phyloP scores from a whole-genome alignment of 2,329 filamentous ascomycete genomes.

The Daldinia eschscholtzii region DNA sequence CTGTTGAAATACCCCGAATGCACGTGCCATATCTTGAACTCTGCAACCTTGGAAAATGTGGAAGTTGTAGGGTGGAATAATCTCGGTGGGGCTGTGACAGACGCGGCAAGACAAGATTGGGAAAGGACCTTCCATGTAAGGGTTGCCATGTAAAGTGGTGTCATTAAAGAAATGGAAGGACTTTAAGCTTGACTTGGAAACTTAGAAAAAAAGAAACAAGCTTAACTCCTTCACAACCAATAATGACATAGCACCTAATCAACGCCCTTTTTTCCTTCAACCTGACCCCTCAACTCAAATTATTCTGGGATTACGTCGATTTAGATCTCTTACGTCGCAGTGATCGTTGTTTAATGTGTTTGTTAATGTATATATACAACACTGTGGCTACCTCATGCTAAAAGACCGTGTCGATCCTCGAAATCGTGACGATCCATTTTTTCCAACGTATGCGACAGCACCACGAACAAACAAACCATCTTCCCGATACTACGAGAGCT shows the following conservation, averaged over 20 bases:
- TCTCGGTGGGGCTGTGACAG: constrained; percentile 34
- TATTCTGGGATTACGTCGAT: constrained; percentile 26
- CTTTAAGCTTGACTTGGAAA: constrained; percentile 24
- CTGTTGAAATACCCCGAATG: constrained; percentile 29
- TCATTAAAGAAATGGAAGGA: constrained; percentile 33
- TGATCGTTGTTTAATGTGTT: constrained; percentile 22
- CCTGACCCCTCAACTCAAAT: constrained; percentile 25
- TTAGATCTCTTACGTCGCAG: constrained; percentile 32
- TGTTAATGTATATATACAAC: constrained; percentile 39
- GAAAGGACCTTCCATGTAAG: constrained; percentile 7
- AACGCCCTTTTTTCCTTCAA: constrained; percentile 18
- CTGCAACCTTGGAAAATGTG: constrained; percentile 13
- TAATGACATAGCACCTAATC: constrained; percentile 28
- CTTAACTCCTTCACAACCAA: constrained; percentile 28
- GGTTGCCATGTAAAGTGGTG: constrained; percentile 22
- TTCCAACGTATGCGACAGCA: constrained; percentile 37
- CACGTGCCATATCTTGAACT: constrained; percentile 26
- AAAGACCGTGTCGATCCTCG: constrained; percentile 31
- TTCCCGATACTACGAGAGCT: constrained; percentile 10
- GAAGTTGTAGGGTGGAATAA: constrained; percentile 23
- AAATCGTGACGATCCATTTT: constrained; percentile 41
- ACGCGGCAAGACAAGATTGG: constrained; percentile 26
- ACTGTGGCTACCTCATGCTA: constrained; percentile 21
- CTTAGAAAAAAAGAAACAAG: constrained; percentile 28
- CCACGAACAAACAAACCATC: constrained; percentile 20